These are phyloP conservation scores for Tricholoma bakamatsutake DNA, from an alignment of 768 basidiomycete genomes.

Conservation along the genomic window DNA sequence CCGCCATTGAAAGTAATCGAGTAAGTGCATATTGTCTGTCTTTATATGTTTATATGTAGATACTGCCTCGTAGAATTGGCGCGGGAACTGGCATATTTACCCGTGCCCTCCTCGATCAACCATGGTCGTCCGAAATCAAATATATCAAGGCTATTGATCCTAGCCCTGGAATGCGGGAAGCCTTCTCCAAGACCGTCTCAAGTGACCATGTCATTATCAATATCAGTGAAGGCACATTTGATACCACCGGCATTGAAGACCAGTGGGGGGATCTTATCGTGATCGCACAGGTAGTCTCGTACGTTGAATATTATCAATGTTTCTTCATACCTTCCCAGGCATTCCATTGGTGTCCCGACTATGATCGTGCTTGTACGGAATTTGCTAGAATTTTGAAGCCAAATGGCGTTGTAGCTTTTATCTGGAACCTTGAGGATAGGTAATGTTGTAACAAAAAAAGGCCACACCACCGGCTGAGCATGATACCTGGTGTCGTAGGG, in stretches of 20 bases:
- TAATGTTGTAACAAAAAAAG: conserved; percentile 16
- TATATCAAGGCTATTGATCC: conserved; percentile 78
- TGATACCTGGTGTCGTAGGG: conserved; percentile 29
- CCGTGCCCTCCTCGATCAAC: conserved; percentile 66
- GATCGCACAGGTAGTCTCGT: conserved; percentile 57
- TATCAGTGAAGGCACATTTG: conserved; percentile 67
- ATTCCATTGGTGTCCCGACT: conserved; percentile 91
- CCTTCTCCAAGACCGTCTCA: conserved; percentile 51
- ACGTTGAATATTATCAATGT: neutral
- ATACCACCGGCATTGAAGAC: conserved; percentile 50
- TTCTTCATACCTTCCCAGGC: conserved; percentile 44
- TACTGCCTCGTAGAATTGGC: conserved; percentile 52
- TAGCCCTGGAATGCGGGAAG: conserved; percentile 76
- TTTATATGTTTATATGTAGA: neutral
- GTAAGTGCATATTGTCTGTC: conserved; percentile 33
- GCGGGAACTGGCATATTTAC: conserved; percentile 89
- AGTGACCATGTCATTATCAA: conserved; percentile 45
- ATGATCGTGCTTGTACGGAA: conserved; percentile 63
- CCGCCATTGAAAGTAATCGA: conserved; percentile 60
- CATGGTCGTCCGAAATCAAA: conserved; percentile 44
- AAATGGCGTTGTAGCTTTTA: conserved; percentile 59
- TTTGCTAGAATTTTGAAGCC: conserved; percentile 80
- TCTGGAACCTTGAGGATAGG: conserved; percentile 94
- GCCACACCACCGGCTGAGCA: neutral
- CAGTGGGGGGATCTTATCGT: conserved; percentile 76